Evolutionary conservation across 805 yeast species (phyloP).

Genomic region (Saturnispora diversa): DNA sequence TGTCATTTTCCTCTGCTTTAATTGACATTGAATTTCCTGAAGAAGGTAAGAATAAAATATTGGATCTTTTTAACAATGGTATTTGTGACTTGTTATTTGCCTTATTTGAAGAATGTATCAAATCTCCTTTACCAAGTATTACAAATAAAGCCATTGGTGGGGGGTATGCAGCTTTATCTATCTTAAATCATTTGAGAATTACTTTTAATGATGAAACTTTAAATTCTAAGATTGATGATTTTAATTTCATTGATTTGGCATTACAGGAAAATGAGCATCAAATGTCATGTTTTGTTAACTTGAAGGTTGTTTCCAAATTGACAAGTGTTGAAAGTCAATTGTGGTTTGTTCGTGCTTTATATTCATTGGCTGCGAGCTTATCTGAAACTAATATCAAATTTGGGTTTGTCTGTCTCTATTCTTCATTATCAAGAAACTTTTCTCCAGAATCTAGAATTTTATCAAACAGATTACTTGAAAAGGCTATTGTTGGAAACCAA

Average conservation of each 20-base stretch:
- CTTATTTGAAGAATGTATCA: conserved; percentile 35
- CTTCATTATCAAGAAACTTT: conserved; percentile 36
- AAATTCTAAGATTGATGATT: conserved; percentile 18
- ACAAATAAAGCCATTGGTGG: conserved; percentile 44
- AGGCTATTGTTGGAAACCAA: conserved; percentile 32
- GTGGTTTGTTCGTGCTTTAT: conserved; percentile 47
- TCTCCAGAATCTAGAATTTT: conserved; percentile 29
- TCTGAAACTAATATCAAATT: conserved; percentile 18
- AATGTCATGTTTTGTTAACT: conserved; percentile 41
- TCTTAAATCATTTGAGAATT: conserved; percentile 18
- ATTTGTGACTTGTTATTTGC: conserved; percentile 11
- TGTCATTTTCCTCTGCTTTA: conserved; percentile 36
- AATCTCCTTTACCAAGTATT: conserved; percentile 47
- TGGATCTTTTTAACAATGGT: conserved; percentile 12
- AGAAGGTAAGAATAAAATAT: conserved; percentile 1
- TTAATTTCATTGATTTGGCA: conserved; percentile 29
- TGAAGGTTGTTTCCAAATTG: conserved; percentile 46
- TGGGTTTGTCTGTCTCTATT: conserved; percentile 45
- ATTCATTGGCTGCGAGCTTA: conserved; percentile 23
- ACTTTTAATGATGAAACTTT: conserved; percentile 10
- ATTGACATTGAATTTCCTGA: conserved; percentile 5
- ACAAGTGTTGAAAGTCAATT: conserved; percentile 35
- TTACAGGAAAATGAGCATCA: conserved; percentile 31
- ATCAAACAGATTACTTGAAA: conserved; percentile 29
- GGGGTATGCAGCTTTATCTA: conserved; percentile 41